Percentiles rank a stretch among this genome's conserved stretches.
Conservation (phyloP, 108 stramenopile species). For the Conticribra weissflogii region DNA sequence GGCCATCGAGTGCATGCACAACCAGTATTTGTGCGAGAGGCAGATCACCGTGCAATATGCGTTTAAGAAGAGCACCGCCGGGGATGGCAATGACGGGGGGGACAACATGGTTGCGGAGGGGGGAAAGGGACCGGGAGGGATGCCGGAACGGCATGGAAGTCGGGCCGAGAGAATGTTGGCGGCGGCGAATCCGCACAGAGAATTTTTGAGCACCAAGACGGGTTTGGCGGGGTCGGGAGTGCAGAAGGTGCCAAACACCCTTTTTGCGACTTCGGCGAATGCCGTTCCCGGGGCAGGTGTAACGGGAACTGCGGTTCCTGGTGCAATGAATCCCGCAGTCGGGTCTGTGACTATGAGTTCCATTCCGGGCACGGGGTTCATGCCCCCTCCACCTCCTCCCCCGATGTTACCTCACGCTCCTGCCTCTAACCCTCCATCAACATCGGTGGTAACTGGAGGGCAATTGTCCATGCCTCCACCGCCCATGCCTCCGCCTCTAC, state of each 20-base stretch:
- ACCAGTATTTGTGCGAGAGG: conserved; percentile 95
- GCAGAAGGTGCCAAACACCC: conserved; percentile 46
- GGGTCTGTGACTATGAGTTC: background rate
- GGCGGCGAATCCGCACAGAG: conserved; percentile 67
- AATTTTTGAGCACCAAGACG: conserved; percentile 47
- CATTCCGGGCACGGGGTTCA: conserved; percentile 11
- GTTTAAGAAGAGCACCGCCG: conserved; percentile 90
- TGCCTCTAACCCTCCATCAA: no score
- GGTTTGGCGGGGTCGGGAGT: conserved; percentile 42
- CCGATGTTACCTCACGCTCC: conserved; percentile 10
- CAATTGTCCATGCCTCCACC: conserved; percentile 17
- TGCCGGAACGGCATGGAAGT: conserved; percentile 94
- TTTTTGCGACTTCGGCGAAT: conserved; percentile 37
- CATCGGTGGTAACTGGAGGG: conserved; percentile 7
- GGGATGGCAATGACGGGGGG: conserved; percentile 5
- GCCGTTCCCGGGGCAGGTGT: conserved; percentile 3
- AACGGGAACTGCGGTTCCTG: background rate
- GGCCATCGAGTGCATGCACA: conserved; percentile 99
- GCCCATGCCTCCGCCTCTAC: conserved; percentile 12
- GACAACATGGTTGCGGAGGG: conserved; percentile 51
- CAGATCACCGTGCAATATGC: conserved; percentile 97
- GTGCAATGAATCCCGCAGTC: conserved; percentile 5
- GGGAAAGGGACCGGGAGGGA: conserved; percentile 55
- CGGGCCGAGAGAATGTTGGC: conserved; percentile 98
- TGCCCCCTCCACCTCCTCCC: conserved; percentile 22